Base-by-base conservation (phyloP, 441 rosid genomes). In the Adansonia rubrostipa region DNA sequence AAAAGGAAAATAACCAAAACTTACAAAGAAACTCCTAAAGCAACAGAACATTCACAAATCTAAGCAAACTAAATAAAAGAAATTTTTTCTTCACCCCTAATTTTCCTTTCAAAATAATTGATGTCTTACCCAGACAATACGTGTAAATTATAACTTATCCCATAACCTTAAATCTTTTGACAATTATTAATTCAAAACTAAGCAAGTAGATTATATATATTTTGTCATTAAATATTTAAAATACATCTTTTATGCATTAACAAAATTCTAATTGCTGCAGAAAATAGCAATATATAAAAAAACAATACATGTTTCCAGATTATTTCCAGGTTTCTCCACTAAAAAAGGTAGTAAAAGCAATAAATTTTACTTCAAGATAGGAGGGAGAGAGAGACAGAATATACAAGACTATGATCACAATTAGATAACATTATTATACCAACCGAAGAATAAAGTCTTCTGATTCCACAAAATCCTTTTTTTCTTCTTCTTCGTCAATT, bases 391-490 rank as follows among this genome's bases (percentile, higher is more conserved):
- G n/a, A n/a, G n/a, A n/a, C n/a, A n/a, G n/a, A n/a, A n/a, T n/a
- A n/a, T n/a, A n/a, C n/a, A n/a, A n/a, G n/a, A n/a, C n/a, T n/a
- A n/a, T n/a, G 77, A 77, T 73, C 72, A 62, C 19, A 79, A 36
- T 15, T 15, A 58, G 60, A 85, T 75, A 76, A 74, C 68, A 73
- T 65, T 66, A 82, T 71, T 85, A 74, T 78, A 92, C 98, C 80
- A 82, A 96, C 99, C 99, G 83, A 70, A 96, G 89, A 87, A 94
- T 87, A 85, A 78, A 90, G 79, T 96, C 97, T 87, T 96, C 98
- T 80, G 90, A 88, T 68, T 88, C 94, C 79, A 84, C 19, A 88
- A 93, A 96, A 22, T 86, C 90, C 84, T 78, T 86, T 82, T 93
- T 96, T 24, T 90, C 98, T 66, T 92, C 98, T 63, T 96, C 99